Base-by-base conservation (phyloP, 345 rosid genomes). In the Aquilaria malaccensis region DNA sequence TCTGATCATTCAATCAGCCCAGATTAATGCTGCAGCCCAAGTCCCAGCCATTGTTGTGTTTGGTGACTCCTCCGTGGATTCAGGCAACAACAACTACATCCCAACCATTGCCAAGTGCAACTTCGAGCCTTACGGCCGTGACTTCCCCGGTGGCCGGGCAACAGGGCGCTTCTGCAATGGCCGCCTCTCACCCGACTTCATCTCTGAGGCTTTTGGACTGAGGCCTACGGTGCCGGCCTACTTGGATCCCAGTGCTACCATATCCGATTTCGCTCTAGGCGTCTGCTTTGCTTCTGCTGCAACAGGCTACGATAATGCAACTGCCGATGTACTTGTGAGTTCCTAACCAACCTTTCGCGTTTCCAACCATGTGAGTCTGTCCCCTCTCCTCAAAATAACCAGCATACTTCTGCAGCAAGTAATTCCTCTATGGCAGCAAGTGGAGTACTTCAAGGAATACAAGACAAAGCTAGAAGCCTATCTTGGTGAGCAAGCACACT, bases 151-250 rank as follows among this genome's bases (percentile, higher is more conserved):
- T 0, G 81, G 84, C 2, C 64, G 7, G 33, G 68, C 91, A 29
- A 80, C 86, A 0, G 91, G 88, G 9, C 69, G 91, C 29, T 85
- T 83, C 76, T 83, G 81, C 47, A 85, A 80, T 13, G 91, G 91
- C n/a, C 73, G 83, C 33, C 77, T 85, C 50, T 47, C 86, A 2
- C 54, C 85, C 0, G 91, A 85, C 58, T 85, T 82, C 60, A 73
- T 77, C 30, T 79, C 86, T 9, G 84, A 85, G 68, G 77, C 76
- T 11, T 80, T 73, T 11, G 80, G 81, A n/a, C 78, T 85, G 51
- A 85, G 83, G 58, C 72, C 77, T 6, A 71, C 46, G 1, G 61
- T 85, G 2, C 88, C 91, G 3, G 84, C 91, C 12, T 83, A 83
- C 71, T 77, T 83, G 71, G 86, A 85, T 71, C 85, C 88, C 0